Evolutionary conservation across 179 eudicot species (phyloP), one percentile per base, ranked within the genome.

Genomic region (Spinacia oleracea): DNA sequence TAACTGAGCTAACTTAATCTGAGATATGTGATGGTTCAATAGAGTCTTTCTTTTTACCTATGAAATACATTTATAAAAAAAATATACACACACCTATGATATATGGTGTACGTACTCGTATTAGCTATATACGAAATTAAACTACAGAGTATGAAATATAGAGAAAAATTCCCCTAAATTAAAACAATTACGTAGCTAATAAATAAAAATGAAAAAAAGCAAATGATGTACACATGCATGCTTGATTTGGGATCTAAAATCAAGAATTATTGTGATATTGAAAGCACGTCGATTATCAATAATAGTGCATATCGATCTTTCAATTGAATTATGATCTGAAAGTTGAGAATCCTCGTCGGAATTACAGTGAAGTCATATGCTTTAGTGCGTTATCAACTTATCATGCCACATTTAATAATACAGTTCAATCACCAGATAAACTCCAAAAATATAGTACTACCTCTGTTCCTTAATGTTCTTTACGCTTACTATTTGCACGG

Each of bases 331-430:
- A 42, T 42, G 4, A 53, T 53, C 11, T 53, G 58, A 48, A 71
- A 71, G 23, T 46, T 71, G 25, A 70, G 40, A n/a, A 29, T 50
- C 75, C 42, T 71, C 40, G 27, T 71, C 53, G 60, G 75, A 48
- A n/a, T 48, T 48, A 51, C 75, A 71, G 16, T 71, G 75, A 50
- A 71, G 60, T 42, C 73, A 69, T 67, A 67, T 70, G 74, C 56
- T 31, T 70, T 12, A 14, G n/a, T 70, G 58, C 58, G 3, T 46
- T 45, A 16, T 48, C 38, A 70, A 25, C n/a, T n/a, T n/a, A n/a
- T 51, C 29, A 68, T 27, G 3, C 15, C 9, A 11, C 20, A 14
- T 51, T 11, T 9, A 60, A 60, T 60, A 60, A 60, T 60, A 27
- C 5, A 25, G 66, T 62, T 62, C 35, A 27, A 12, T 14, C 11